Evolutionary conservation across 2,329 filamentous ascomycete genomes (phyloP).

Genomic region (Nigrospora oryzae): DNA sequence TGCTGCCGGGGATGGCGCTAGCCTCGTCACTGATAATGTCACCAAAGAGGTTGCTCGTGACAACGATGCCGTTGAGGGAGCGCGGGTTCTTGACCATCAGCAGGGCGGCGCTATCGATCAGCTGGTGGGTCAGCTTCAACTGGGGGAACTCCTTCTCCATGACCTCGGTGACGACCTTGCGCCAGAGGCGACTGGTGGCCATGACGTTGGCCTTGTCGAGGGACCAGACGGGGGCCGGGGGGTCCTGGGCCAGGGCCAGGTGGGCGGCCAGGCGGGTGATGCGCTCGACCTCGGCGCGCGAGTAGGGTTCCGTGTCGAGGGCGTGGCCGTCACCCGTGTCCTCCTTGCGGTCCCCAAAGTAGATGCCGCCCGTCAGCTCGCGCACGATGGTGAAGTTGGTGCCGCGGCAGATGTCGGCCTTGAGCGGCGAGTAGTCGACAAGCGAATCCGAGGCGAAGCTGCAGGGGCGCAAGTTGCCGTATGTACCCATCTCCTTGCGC

Average conservation of each 20-base stretch:
- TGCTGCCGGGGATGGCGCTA: slow-evolving; percentile 83
- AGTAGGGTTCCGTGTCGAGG: slow-evolving; percentile 82
- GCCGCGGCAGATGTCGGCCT: slow-evolving; percentile 74
- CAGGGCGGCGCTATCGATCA: slow-evolving; percentile 97
- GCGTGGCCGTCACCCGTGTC: slow-evolving; percentile 66
- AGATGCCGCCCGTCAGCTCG: slow-evolving; percentile 87
- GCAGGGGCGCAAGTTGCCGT: slow-evolving; percentile 92
- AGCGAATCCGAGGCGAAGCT: slow-evolving; percentile 87
- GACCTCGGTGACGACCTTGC: slow-evolving; percentile 75
- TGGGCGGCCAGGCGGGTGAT: slow-evolving; percentile 75
- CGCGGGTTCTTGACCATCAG: slow-evolving; percentile 92
- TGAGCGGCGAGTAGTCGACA: slow-evolving; percentile 78
- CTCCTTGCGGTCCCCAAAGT: slow-evolving; percentile 87
- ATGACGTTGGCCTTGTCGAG: slow-evolving; percentile 97
- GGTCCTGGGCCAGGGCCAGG: slow-evolving; percentile 69
- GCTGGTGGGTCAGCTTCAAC: slow-evolving; percentile 74
- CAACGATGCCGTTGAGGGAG: slow-evolving; percentile 79
- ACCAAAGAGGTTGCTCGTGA: slow-evolving; percentile 91
- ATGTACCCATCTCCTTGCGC: slow-evolving; percentile 88
- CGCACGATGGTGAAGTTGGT: slow-evolving; percentile 90
- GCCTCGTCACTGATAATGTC: slow-evolving; percentile 96
- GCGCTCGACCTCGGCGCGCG: slow-evolving; percentile 76
- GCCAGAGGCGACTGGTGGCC: slow-evolving; percentile 82
- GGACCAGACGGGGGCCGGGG: slow-evolving; percentile 72
- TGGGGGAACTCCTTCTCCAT: slow-evolving; percentile 86